Percentiles rank a stretch among this genome's conserved stretches.
phyloP scores from a whole-genome alignment of 163 green algal genomes.

The Scenedesmus sp. region DNA sequence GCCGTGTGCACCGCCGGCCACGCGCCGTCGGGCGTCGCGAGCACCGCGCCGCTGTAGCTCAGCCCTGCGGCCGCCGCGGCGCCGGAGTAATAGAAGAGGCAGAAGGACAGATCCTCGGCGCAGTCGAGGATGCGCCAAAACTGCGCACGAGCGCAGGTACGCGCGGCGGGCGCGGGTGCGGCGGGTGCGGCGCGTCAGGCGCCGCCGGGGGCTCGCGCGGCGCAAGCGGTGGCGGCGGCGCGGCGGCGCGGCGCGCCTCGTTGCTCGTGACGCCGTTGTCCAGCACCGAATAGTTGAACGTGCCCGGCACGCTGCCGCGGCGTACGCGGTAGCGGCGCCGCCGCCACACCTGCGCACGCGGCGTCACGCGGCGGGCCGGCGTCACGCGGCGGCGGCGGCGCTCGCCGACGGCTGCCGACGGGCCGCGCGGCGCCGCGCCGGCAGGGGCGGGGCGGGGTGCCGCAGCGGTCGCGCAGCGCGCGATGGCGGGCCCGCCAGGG shows the following conservation, averaged over 20 bases:
- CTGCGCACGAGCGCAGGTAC: too few species aligned
- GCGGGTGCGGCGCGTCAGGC: too few species aligned
- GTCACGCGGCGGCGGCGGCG: too few species aligned
- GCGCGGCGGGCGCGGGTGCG: too few species aligned
- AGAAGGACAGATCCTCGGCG: constrained; percentile 38
- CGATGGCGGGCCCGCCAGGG: too few species aligned
- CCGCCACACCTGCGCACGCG: constrained; percentile 77
- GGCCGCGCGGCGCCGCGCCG: too few species aligned
- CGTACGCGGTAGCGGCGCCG: constrained; percentile 86
- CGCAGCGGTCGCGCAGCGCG: too few species aligned
- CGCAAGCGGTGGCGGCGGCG: too few species aligned
- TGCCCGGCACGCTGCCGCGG: constrained; percentile 70
- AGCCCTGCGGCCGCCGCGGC: constrained; percentile 34
- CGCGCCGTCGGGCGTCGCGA: constrained; percentile 33
- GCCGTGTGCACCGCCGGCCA: constrained; percentile 39
- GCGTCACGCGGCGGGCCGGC: too few species aligned
- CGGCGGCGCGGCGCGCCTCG: neutral
- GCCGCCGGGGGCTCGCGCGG: too few species aligned
- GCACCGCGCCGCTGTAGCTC: constrained; percentile 45
- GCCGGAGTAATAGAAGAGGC: constrained; percentile 47
- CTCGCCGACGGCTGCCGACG: too few species aligned
- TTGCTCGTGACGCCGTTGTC: constrained; percentile 85
- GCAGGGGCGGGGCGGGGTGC: neutral
- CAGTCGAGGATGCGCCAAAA: constrained; percentile 48
- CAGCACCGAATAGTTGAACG: constrained; percentile 86